Evolutionary conservation across 2,329 filamentous ascomycete genomes (phyloP).

Genomic region (Diaporthe eres): DNA sequence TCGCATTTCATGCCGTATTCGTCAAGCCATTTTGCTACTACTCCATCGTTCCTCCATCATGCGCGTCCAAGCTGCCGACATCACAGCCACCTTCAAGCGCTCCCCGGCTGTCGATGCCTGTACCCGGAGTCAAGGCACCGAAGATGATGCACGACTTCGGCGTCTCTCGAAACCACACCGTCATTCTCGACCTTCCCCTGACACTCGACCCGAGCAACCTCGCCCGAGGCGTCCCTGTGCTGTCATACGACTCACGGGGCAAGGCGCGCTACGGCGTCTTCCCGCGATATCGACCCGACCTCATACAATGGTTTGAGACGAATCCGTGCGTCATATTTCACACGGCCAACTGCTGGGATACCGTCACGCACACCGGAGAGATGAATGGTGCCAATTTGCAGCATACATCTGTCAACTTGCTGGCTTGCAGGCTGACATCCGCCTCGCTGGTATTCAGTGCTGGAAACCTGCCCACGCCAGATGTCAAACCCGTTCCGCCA

Average conservation of each 20-base stretch:
- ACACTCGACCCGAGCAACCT: constrained; percentile 75
- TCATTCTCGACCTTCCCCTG: constrained; percentile 79
- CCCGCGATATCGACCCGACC: constrained; percentile 69
- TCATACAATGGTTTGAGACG: constrained; percentile 77
- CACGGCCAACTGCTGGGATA: constrained; percentile 80
- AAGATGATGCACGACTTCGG: constrained; percentile 87
- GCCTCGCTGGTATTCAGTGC: constrained; percentile 75
- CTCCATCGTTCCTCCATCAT: constrained; percentile 57
- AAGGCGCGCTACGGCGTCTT: constrained; percentile 77
- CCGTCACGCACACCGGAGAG: neutral
- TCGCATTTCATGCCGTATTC: constrained; percentile 78
- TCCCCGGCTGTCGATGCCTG: constrained; percentile 63
- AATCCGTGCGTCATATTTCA: constrained; percentile 79
- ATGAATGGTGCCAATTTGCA: constrained; percentile 49
- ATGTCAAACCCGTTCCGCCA: constrained; percentile 52
- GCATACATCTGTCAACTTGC: constrained; percentile 68
- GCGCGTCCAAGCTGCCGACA: neutral
- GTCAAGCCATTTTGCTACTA: constrained; percentile 77
- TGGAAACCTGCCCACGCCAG: constrained; percentile 72
- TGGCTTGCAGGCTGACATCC: constrained; percentile 77
- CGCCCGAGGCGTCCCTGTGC: constrained; percentile 66
- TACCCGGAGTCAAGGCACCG: constrained; percentile 73
- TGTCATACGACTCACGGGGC: constrained; percentile 71
- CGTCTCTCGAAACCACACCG: constrained; percentile 71
- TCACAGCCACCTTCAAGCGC: constrained; percentile 34